phyloP scores from a whole-genome alignment of 805 yeast species.

The Hanseniaspora meyeri region DNA sequence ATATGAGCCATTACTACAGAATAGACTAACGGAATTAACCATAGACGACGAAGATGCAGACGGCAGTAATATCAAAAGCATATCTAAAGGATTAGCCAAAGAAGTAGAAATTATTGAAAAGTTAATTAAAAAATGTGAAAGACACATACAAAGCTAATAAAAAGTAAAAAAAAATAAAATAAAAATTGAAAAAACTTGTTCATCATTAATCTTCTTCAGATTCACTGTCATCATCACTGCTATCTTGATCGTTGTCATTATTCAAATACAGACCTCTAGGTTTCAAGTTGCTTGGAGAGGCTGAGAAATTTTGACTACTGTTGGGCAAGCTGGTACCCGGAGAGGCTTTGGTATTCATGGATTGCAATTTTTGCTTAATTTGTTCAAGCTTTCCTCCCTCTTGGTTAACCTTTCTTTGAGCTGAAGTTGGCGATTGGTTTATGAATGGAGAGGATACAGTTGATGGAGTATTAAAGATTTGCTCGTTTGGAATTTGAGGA shows the following conservation, averaged over 20 bases:
- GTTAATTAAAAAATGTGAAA: conserved; percentile 1
- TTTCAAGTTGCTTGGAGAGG: conserved; percentile 13
- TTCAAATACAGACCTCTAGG: conserved; percentile 19
- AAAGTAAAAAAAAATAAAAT: not conserved
- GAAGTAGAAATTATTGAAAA: not conserved
- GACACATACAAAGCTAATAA: not conserved
- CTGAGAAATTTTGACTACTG: conserved; percentile 25
- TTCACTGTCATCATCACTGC: conserved; percentile 43
- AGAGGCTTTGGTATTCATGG: conserved; percentile 46
- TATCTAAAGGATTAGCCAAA: not conserved
- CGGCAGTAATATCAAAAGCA: not conserved
- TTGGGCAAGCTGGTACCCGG: conserved; percentile 24
- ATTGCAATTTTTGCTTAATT: conserved; percentile 62
- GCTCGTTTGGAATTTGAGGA: conserved; percentile 17
- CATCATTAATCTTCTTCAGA: conserved; percentile 55
- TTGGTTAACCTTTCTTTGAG: conserved; percentile 14
- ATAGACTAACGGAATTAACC: not conserved
- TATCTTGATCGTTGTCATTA: conserved; percentile 15
- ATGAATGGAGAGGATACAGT: conserved; percentile 6
- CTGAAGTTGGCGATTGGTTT: not conserved
- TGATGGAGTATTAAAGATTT: conserved; percentile 5
- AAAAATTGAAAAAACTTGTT: not conserved
- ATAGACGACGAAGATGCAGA: not conserved
- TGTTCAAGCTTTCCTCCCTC: conserved; percentile 44
- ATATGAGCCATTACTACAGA: not conserved